Conservation (phyloP, 768 basidiomycete genomes). For the Tricholoma flavovirens region DNA sequence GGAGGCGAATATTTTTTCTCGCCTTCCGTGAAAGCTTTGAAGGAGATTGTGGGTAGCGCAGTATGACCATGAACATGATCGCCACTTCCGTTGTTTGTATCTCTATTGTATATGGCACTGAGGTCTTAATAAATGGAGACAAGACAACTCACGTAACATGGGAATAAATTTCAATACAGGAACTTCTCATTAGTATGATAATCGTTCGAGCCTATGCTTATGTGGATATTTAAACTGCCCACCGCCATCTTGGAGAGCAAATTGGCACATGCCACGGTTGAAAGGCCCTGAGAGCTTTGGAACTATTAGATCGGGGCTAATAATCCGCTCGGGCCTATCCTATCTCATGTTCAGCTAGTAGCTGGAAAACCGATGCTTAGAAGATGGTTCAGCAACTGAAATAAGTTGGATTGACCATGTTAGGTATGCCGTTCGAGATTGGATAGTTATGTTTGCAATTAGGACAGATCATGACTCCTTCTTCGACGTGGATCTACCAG, state of each 20-base stretch:
- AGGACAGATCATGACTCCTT: conserved; percentile 90
- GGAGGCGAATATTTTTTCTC: conserved; percentile 53
- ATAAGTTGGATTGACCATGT: conserved; percentile 65
- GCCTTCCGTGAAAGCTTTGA: conserved; percentile 42
- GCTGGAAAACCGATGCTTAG: conserved; percentile 35
- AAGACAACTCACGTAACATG: neutral
- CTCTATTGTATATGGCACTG: neutral
- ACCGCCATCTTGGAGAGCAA: neutral
- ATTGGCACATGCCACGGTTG: neutral
- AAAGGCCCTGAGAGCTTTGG: neutral
- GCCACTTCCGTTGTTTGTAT: neutral
- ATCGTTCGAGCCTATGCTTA: neutral
- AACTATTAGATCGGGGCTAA: neutral
- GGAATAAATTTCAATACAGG: neutral
- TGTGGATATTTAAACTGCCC: neutral
- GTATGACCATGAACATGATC: neutral
- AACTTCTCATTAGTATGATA: neutral
- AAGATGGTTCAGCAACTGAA: neutral
- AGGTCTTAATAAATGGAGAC: neutral
- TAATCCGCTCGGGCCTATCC: conserved; percentile 31
- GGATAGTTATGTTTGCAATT: conserved; percentile 88
- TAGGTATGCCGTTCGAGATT: conserved; percentile 92
- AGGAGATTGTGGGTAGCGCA: conserved; percentile 23
- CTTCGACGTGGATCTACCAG: conserved; percentile 82
- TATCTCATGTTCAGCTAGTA: conserved; percentile 90